Evolutionary conservation across 1,284 basidiomycete species (phyloP).

Genomic region (Ganoderma meredithae): DNA sequence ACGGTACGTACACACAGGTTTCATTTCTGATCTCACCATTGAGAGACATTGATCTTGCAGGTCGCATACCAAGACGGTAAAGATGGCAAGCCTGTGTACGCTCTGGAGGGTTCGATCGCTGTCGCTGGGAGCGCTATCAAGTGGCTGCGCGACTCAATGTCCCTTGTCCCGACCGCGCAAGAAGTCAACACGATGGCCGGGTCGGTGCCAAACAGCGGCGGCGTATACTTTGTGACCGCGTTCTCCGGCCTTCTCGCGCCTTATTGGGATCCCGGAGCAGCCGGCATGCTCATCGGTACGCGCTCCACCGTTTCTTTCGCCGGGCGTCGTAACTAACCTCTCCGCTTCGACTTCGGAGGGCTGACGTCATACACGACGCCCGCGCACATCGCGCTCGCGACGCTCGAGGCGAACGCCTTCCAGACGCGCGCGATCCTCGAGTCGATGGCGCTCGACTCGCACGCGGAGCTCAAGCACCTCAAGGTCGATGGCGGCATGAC

Average conservation of each 20-base stretch:
- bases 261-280: constrained; percentile 91
- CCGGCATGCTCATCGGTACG: constrained; percentile 82
- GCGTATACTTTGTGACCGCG: constrained; percentile 97
- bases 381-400: constrained; percentile 93
- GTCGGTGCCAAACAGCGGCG: constrained; percentile 83
- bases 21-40: constrained; percentile 10
- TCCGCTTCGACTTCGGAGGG: constrained; percentile 46
- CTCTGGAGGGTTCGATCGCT: constrained; percentile 91
- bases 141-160: constrained; percentile 94
- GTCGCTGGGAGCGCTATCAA: constrained; percentile 97
- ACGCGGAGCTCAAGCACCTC: constrained; percentile 76
- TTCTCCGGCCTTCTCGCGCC: constrained; percentile 93
- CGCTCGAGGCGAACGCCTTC: constrained; percentile 89
- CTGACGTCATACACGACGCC: constrained; percentile 94
- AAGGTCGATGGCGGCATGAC: constrained; percentile 97
- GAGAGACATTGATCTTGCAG: constrained; percentile 45
- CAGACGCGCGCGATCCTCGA: constrained; percentile 96
- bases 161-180: constrained; percentile 79
- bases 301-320: constrained; percentile 15
- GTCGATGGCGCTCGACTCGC: constrained; percentile 90
- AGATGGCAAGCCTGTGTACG: constrained; percentile 84
- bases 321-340: not conserved
- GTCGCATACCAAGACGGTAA: constrained; percentile 93
- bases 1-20: constrained; percentile 61
- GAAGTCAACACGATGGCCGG: constrained; percentile 91